A percentile compares a stretch with the other conserved stretches of the same genome.
These are phyloP conservation scores for Ceratobasidium sp. DNA, from an alignment of 1,284 basidiomycete species.

Conservation along the genomic window DNA sequence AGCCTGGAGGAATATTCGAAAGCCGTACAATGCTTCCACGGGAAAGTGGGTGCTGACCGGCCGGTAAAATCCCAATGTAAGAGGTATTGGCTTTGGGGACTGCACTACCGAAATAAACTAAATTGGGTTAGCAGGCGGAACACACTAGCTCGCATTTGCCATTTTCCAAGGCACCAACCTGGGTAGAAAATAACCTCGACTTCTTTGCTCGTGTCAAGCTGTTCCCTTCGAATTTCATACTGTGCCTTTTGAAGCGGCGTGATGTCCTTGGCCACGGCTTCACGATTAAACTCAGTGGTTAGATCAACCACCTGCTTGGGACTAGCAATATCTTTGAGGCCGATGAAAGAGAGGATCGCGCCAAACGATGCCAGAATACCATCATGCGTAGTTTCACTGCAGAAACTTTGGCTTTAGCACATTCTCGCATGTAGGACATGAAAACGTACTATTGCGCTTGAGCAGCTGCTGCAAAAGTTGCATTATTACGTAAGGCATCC, in stretches of 20 bases:
- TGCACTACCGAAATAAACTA: slow-evolving; percentile 36
- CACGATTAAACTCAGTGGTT: not conserved
- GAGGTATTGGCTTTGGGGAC: slow-evolving; percentile 43
- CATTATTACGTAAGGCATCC: slow-evolving; percentile 37
- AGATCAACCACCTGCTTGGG: not conserved
- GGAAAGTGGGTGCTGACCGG: slow-evolving; percentile 50
- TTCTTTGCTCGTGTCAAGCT: slow-evolving; percentile 36
- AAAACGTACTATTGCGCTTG: too few relatives aligned
- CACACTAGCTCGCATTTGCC: not conserved
- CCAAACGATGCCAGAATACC: slow-evolving; percentile 30
- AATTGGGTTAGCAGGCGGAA: not conserved
- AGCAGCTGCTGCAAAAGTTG: too few relatives aligned
- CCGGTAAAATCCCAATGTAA: slow-evolving; percentile 48
- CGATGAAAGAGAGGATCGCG: slow-evolving; percentile 36
- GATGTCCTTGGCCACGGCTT: not conserved
- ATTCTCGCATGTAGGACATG: not conserved
- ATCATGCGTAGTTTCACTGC: slow-evolving; percentile 30
- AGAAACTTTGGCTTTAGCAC: not conserved
- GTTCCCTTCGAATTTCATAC: slow-evolving; percentile 1
- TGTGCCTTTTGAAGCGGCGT: not conserved
- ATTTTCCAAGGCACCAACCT: not conserved
- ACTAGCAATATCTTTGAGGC: slow-evolving; percentile 20
- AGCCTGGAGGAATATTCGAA: not conserved
- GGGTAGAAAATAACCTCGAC: slow-evolving; percentile 43
- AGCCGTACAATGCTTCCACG: slow-evolving; percentile 25